Conservation (phyloP, 2,329 filamentous ascomycete genomes). For the Coniochaeta pulveracea region DNA sequence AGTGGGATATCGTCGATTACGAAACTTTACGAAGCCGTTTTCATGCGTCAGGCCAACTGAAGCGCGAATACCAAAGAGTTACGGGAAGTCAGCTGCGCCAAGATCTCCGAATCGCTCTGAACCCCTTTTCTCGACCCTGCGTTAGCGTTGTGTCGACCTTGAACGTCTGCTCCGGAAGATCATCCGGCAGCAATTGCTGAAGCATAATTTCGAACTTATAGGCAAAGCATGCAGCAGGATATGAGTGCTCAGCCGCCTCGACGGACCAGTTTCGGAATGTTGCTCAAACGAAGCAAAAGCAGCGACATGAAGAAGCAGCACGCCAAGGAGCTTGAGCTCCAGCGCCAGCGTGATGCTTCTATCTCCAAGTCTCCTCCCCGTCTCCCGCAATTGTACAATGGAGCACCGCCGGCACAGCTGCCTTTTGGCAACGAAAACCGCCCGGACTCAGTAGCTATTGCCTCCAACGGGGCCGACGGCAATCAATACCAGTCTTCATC, state of each 20-base stretch:
- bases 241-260: conserved; percentile 25
- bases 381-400: conserved; percentile 40
- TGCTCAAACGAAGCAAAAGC: conserved; percentile 58
- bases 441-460: conserved; percentile 50
- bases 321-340: conserved; percentile 37
- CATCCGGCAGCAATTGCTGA: too few relatives aligned
- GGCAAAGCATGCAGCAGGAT: conserved; percentile 9
- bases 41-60: too few relatives aligned
- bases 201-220: too few relatives aligned
- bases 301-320: conserved; percentile 54
- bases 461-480: conserved; percentile 33
- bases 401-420: conserved; percentile 32
- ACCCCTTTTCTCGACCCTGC: too few relatives aligned
- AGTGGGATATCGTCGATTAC: too few relatives aligned
- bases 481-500: conserved; percentile 22
- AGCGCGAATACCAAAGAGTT: too few relatives aligned
- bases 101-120: too few relatives aligned
- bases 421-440: conserved; percentile 51
- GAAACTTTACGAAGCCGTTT: too few relatives aligned
- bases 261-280: conserved; percentile 40
- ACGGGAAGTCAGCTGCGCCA: too few relatives aligned
- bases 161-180: too few relatives aligned
- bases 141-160: too few relatives aligned
- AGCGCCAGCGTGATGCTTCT: conserved; percentile 36
- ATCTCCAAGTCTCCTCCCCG: conserved; percentile 36